Conservation (phyloP, 2,329 filamentous ascomycete species). For the Aspergillus sp. region DNA sequence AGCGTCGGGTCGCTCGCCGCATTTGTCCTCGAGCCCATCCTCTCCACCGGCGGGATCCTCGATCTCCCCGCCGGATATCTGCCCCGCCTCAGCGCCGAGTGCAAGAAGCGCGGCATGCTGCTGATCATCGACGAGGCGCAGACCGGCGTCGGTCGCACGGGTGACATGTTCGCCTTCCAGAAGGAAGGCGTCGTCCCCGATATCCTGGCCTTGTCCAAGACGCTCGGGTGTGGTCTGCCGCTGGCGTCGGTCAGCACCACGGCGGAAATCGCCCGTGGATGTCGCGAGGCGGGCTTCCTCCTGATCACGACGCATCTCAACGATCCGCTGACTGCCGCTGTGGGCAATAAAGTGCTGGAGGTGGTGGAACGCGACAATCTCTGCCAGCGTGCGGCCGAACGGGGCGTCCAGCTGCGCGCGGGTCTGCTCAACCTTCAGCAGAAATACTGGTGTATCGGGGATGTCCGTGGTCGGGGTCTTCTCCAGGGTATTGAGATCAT, state of each 20-base stretch:
- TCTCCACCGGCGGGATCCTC: conserved; percentile 60
- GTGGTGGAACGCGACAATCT: conserved; percentile 59
- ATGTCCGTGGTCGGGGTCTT: conserved; percentile 59
- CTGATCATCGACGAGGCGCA: conserved; percentile 62
- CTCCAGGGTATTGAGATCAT: conserved; percentile 62
- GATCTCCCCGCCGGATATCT: conserved; percentile 61
- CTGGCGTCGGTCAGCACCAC: conserved; percentile 59
- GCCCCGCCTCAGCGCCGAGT: conserved; percentile 54
- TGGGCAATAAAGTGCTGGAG: conserved; percentile 62
- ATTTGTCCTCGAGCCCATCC: conserved; percentile 62
- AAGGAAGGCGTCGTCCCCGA: conserved; percentile 54
- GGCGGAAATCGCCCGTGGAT: conserved; percentile 51
- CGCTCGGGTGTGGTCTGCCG: conserved; percentile 60
- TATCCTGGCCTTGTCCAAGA: conserved; percentile 62
- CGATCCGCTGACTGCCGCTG: conserved; percentile 60
- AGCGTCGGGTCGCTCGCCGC: conserved; percentile 63
- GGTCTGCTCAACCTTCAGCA: conserved; percentile 48
- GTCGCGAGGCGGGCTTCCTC: conserved; percentile 50
- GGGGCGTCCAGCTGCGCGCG: conserved; percentile 48
- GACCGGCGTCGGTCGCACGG: conserved; percentile 57
- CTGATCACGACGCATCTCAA: conserved; percentile 65
- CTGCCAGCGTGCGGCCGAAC: conserved; percentile 44
- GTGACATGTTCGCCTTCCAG: conserved; percentile 60
- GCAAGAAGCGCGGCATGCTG: conserved; percentile 55
- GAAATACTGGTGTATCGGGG: conserved; percentile 61